Conservation (phyloP, 2,329 filamentous ascomycete genomes). For the Rhynchosporium graminicola region DNA sequence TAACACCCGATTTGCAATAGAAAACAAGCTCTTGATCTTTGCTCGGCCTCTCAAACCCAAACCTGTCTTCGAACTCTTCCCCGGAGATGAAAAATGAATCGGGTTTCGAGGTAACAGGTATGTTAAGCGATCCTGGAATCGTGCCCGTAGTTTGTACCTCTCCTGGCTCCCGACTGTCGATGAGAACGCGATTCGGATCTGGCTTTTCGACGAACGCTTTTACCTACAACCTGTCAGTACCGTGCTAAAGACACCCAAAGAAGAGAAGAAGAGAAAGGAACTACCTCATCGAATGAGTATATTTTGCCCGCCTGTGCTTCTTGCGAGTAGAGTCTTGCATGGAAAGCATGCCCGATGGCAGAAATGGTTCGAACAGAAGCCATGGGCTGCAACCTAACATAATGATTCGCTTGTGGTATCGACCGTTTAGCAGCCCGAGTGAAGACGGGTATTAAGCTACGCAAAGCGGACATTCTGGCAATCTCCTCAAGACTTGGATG, state of each 20-base stretch:
- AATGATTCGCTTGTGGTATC: conserved; percentile 17
- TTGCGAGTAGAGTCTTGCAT: conserved; percentile 29
- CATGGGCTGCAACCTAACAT: conserved; percentile 18
- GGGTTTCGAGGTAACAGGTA: conserved; percentile 75
- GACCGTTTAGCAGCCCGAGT: conserved; percentile 26
- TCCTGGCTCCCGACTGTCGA: conserved; percentile 65
- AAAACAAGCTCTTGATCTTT: conserved; percentile 68
- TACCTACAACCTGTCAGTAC: conserved; percentile 41
- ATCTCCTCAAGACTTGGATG: too few relatives aligned
- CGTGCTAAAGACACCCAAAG: background rate
- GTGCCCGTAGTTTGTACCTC: conserved; percentile 65
- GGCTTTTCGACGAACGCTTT: conserved; percentile 42
- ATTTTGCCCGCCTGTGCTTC: conserved; percentile 42
- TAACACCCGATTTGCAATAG: conserved; percentile 90
- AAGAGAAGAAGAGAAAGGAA: background rate
- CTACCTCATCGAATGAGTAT: conserved; percentile 51
- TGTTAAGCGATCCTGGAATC: conserved; percentile 81
- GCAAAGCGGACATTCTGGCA: conserved; percentile 28
- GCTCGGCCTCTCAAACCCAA: conserved; percentile 72
- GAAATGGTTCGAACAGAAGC: conserved; percentile 6
- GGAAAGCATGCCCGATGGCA: background rate
- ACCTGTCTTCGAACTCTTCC: conserved; percentile 81
- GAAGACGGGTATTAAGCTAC: conserved; percentile 24
- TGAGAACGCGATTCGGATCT: conserved; percentile 45
- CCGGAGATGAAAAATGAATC: conserved; percentile 76